Evolutionary conservation across 148 eudicot genomes (phyloP).

Genomic region (Rhododendron williamsianum): DNA sequence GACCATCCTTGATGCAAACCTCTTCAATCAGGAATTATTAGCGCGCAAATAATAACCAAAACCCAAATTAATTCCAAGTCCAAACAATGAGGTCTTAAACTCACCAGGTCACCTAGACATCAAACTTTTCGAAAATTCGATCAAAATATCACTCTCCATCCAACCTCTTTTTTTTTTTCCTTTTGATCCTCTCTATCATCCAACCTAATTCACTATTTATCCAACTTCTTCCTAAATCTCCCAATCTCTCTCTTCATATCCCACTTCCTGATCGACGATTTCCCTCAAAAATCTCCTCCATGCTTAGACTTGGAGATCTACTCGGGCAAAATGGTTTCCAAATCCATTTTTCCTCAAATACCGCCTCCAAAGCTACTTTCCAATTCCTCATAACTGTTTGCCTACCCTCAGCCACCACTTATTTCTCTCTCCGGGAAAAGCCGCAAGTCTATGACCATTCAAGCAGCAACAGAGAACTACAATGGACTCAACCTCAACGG

Average conservation of each 20-base stretch:
- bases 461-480: not conserved
- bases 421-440: conserved; percentile 2
- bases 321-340: not conserved
- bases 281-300: conserved; percentile 4
- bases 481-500: not conserved
- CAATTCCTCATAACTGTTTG: not conserved
- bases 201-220: not conserved
- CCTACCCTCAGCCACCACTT: conserved; percentile 3
- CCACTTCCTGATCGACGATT: not conserved
- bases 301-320: not conserved
- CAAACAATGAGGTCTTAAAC: not conserved
- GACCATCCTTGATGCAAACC: not conserved
- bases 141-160: not conserved
- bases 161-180: not conserved
- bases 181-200: no score
- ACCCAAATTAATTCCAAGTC: not conserved
- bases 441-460: not conserved
- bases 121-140: not conserved
- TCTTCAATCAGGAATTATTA: not conserved
- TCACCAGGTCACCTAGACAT: not conserved
- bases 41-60: not conserved
- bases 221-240: not conserved
- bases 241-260: conserved; percentile 5
- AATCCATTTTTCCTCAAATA: not conserved
- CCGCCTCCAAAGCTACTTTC: not conserved